Conservation (phyloP, 257 asterid genomes). For the Forsythia suspensa region DNA sequence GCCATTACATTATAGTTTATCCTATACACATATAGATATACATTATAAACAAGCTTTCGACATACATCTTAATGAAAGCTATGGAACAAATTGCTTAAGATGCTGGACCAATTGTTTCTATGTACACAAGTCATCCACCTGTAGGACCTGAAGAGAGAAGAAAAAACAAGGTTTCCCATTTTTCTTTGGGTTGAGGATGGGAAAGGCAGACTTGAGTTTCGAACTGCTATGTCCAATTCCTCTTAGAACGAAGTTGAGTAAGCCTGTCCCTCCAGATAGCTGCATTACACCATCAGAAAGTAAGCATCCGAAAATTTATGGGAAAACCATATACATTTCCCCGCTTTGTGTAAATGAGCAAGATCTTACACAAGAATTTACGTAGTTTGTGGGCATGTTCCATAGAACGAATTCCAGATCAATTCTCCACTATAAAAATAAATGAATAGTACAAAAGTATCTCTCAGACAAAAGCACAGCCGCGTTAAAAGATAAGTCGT, state of each 20-base stretch:
- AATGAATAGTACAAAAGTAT: not conserved
- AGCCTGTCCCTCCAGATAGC: constrained; percentile 61
- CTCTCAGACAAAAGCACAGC: not conserved
- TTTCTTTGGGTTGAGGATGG: not conserved
- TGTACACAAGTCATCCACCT: constrained; percentile 35
- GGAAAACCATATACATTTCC: not conserved
- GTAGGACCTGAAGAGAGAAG: constrained; percentile 18
- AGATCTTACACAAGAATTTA: not conserved
- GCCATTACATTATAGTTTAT: not conserved
- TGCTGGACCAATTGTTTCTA: constrained; percentile 21
- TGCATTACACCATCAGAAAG: constrained; percentile 13
- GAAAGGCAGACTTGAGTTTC: not conserved
- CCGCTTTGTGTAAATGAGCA: not conserved
- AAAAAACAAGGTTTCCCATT: too few relatives aligned
- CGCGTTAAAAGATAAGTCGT: too few relatives aligned
- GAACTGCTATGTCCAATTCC: constrained; percentile 48
- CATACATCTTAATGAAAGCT: not conserved
- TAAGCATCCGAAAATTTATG: not conserved
- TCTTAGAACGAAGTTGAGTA: constrained; percentile 51
- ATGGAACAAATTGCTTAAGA: constrained; percentile 7
- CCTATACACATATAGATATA: constrained; percentile 29
- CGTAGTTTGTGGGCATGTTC: not conserved
- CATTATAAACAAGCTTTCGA: constrained; percentile 29
- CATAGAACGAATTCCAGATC: too few relatives aligned
- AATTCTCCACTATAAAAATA: too few relatives aligned